phyloP scores from a whole-genome alignment of 2,329 filamentous ascomycete species.

The Neonectria faginata region DNA sequence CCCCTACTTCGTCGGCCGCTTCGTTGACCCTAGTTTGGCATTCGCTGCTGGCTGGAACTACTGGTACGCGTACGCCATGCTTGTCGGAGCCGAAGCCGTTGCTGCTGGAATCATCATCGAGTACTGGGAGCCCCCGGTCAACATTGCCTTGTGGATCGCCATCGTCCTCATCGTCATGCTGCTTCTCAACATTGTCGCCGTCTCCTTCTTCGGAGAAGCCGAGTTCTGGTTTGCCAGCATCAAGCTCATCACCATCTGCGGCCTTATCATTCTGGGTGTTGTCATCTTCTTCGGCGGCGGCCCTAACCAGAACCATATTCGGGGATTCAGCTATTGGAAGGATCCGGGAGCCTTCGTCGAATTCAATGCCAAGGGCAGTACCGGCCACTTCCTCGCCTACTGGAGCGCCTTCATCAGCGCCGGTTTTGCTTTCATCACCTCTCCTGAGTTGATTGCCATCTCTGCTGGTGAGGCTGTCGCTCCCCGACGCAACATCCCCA shows the following conservation, averaged over 20 bases:
- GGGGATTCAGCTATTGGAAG: slow-evolving; percentile 55
- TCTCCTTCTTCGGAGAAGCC: slow-evolving; percentile 69
- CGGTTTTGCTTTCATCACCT: slow-evolving; percentile 72
- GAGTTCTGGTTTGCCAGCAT: slow-evolving; percentile 72
- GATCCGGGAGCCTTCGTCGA: slow-evolving; percentile 60
- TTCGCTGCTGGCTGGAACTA: slow-evolving; percentile 72
- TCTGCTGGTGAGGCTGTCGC: slow-evolving; percentile 74
- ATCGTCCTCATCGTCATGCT: slow-evolving; percentile 67
- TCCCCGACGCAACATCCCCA: slow-evolving; percentile 74
- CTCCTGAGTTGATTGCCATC: slow-evolving; percentile 72
- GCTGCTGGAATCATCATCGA: slow-evolving; percentile 69
- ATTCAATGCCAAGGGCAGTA: slow-evolving; percentile 59
- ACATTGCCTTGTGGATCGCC: slow-evolving; percentile 69
- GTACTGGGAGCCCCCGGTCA: slow-evolving; percentile 68
- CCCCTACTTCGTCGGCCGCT: slow-evolving; percentile 67
- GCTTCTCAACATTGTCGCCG: slow-evolving; percentile 67
- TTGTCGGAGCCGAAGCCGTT: slow-evolving; percentile 68
- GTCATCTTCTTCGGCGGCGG: slow-evolving; percentile 66
- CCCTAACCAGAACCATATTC: slow-evolving; percentile 60
- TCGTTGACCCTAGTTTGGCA: slow-evolving; percentile 66
- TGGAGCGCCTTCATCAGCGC: slow-evolving; percentile 69
- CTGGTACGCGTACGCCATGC: slow-evolving; percentile 71
- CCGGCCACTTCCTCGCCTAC: slow-evolving; percentile 68
- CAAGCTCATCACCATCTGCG: slow-evolving; percentile 69
- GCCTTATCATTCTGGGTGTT: slow-evolving; percentile 63